Evolutionary conservation across 23 red algal genomes (phyloP), one percentile per base, ranked within the genome.

Genomic region (Gracilaria domingensis): DNA sequence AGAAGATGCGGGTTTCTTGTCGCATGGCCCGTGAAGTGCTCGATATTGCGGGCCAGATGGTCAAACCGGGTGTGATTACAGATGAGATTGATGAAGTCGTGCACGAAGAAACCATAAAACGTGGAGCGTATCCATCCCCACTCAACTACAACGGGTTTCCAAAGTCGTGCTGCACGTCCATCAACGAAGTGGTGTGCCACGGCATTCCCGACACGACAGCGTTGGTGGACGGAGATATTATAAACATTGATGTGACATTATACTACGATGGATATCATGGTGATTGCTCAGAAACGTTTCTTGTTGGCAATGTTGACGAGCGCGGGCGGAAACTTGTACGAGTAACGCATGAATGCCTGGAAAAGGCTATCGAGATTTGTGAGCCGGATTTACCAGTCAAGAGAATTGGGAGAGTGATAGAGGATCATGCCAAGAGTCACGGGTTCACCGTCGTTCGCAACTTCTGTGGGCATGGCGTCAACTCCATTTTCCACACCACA

Each of bases 151-250:
- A 91, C 33, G 72, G 72, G 26, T 99, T 96, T 73, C 97, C 97
- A 58, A 99, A 99, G 55, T 93, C 85, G n/a, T 96, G 93, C 66
- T 99, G 97, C 56, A 99, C 97, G 8, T 99, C 97, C 26, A 92
- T 99, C 39, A 99, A 99, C 48, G 97, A 99, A 86, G 88, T 99
- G 7, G 81, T 99, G 57, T 99, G 97, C 69, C 97, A 99, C 83
- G 97, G 97, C 51, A 96, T 99, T 55, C 97, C 97, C 23, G 91
- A 96, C 39, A 71, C 59, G 33, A 91, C 83, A 0, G 82, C 88
- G 28, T 55, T 99, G 29, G 88, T 86, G 23, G 80, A 96, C 81
- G 97, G 97, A 2, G 97, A 99, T 75, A 99, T 99, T 50, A 93
- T 99, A 24, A 99, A 99, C 66, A 81, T 99, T 26, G 97, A 99